Conservation (phyloP, 139 green algal species). For the Limnomonas spitsbergensis region DNA sequence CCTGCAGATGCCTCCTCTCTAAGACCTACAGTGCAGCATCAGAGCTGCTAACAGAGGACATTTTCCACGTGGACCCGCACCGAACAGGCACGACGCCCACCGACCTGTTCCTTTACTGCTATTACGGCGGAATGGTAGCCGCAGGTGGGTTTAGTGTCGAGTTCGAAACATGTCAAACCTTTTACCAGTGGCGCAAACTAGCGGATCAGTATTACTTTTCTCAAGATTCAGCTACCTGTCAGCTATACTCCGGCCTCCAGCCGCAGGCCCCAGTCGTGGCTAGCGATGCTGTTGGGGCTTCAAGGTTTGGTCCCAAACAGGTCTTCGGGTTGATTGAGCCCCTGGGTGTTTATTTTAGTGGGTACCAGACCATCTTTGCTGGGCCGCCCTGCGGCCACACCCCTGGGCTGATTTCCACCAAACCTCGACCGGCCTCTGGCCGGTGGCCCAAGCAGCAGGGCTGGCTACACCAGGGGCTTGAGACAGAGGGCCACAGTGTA, state of each 20-base stretch:
- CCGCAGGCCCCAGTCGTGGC: not conserved
- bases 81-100: constrained; percentile 56
- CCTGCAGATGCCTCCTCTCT: constrained; percentile 71
- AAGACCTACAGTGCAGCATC: constrained; percentile 66
- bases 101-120: constrained; percentile 91
- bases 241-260: not conserved
- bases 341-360: too few species aligned
- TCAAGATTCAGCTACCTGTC: not conserved
- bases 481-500: too few species aligned
- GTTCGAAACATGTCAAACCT: too few species aligned
- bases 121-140: constrained; percentile 85
- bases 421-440: too few species aligned
- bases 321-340: too few species aligned
- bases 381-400: too few species aligned
- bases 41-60: constrained; percentile 58
- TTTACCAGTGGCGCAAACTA: too few species aligned
- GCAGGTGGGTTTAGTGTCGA: constrained; percentile 63
- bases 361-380: too few species aligned
- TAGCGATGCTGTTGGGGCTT: not conserved
- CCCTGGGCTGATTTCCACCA: too few species aligned
- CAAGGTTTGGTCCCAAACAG: not conserved
- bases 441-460: too few species aligned
- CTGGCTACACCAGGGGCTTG: too few species aligned
- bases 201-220: not conserved
- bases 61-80: constrained; percentile 72